phyloP scores from a whole-genome alignment of 257 asterid species.

The Paraleonurus japonicus region DNA sequence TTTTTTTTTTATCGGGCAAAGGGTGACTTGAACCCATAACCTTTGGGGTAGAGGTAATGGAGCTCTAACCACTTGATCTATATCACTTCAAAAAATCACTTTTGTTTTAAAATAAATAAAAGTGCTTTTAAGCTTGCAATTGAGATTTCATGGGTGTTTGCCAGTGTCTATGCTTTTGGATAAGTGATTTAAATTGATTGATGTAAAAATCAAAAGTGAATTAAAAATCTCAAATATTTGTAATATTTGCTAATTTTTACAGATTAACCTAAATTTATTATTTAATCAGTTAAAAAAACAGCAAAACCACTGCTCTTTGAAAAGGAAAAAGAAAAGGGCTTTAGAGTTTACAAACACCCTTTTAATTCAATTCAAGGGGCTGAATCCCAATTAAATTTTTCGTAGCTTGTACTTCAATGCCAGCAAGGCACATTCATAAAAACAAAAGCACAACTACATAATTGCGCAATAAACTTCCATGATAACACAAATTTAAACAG shows the following conservation, averaged over 20 bases:
- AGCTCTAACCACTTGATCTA: too few relatives aligned
- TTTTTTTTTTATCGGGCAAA: too few relatives aligned
- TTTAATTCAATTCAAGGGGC: not conserved
- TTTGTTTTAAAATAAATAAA: not conserved
- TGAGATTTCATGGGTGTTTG: not conserved
- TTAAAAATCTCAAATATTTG: not conserved
- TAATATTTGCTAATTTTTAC: not conserved
- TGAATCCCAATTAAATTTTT: not conserved
- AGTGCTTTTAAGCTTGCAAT: not conserved
- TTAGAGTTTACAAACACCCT: not conserved
- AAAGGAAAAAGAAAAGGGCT: not conserved
- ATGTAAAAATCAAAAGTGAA: not conserved
- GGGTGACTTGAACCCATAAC: too few relatives aligned
- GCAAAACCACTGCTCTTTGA: not conserved
- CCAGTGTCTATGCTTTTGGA: not conserved
- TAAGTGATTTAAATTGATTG: not conserved
- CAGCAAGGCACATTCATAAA: not conserved
- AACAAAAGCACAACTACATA: not conserved
- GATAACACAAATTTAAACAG: not conserved
- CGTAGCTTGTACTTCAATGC: not conserved
- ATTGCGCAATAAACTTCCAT: not conserved
- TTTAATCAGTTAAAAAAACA: not conserved
- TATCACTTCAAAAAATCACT: too few relatives aligned
- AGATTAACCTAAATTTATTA: not conserved
- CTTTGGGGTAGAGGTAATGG: too few relatives aligned